Base-by-base conservation (phyloP, 139 green algal genomes). In the Helicosporidium sp. region DNA sequence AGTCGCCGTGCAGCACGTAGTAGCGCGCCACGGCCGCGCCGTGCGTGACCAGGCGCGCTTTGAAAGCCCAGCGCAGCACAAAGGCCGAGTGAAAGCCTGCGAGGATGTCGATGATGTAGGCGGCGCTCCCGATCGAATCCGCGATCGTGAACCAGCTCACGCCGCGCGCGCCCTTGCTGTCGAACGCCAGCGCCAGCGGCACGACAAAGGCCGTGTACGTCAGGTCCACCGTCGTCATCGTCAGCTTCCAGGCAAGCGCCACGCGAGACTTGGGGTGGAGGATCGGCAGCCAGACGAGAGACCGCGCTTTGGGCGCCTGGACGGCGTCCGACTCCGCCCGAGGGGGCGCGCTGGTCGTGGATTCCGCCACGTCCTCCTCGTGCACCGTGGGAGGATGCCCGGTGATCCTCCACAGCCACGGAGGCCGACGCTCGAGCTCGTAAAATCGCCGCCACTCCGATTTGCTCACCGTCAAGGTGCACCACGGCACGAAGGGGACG, bases 181-280 rank as follows among this genome's bases (percentile, higher is more conserved):
- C 40, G 22, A 58, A 64, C 12, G 49, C 57, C 26, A 65, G 20
- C 18, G 35, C 31, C 6, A 65, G 33, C n/a, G 57, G 43, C 13
- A 59, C 43, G 15, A 60, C 15, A 45, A 65, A 65, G 8, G 57
- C 46, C 19, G 57, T 54, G 48, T 64, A 64, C 10, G 57, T 64
- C n/a, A 50, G 10, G 34, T 64, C 57, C 18, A 58, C 4, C 18
- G 46, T 7, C 0, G 20, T 41, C 41, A 53, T 64, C 19, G 53
- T 28, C 22, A 15, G 15, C 20, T 41, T 13, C 49, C 49, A 55
- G 28, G 6, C 17, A 20, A 8, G 42, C 6, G 29, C 8, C 6
- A 28, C n/a, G 6, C 7, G 6, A 16, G 15, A 8, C 7, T 28
- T 22, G 18, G 42, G 42, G 42, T 29, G 16, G 10, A 47, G 12